Conservation (phyloP, 305 asterid species). For the Fraxinus greggii region DNA sequence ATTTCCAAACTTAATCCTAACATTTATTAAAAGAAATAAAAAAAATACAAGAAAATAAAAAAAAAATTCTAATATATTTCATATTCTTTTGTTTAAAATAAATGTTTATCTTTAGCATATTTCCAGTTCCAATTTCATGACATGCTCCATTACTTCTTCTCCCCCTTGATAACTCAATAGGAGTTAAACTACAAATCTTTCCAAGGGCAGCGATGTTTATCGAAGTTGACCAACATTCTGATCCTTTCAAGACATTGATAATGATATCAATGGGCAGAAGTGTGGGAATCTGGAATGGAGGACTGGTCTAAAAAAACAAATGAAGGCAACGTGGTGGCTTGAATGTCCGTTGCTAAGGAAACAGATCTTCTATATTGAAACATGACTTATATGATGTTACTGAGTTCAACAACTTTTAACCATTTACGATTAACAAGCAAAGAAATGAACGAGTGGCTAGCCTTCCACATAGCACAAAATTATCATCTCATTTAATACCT, state of each 20-base stretch:
- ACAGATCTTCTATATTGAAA: background rate
- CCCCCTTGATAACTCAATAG: background rate
- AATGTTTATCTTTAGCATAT: background rate
- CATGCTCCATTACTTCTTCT: background rate
- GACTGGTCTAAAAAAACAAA: background rate
- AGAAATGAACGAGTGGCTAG: background rate
- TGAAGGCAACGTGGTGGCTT: background rate
- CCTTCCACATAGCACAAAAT: background rate
- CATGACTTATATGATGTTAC: background rate
- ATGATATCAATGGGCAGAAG: background rate
- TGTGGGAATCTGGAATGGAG: background rate
- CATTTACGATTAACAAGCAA: background rate
- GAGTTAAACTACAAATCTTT: background rate
- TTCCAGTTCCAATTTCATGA: background rate
- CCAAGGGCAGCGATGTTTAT: background rate
- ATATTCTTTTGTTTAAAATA: background rate
- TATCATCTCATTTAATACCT: background rate
- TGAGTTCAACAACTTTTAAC: background rate
- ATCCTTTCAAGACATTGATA: background rate
- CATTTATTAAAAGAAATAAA: too few species aligned
- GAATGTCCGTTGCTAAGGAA: background rate
- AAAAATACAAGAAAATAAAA: background rate
- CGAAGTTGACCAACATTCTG: background rate
- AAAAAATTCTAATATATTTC: background rate
- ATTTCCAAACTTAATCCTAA: background rate